Evolutionary conservation across 768 basidiomycete species (phyloP), one percentile per base, ranked within the genome.

Genomic region (Rhizopogon vesiculosus): DNA sequence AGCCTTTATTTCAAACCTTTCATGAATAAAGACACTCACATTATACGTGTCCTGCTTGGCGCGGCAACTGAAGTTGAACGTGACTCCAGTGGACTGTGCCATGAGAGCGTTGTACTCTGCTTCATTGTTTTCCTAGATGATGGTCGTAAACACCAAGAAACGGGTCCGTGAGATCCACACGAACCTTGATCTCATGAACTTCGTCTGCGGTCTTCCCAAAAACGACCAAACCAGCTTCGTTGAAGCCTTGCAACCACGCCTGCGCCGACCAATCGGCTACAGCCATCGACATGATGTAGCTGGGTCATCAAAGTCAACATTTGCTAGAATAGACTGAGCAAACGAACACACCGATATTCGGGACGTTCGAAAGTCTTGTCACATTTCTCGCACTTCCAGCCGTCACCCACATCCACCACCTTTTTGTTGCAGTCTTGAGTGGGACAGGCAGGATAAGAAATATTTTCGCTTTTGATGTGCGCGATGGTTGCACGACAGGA

Each of bases 301-400:
- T 90, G 55, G 25, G 40, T 28, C 29, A 55, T 18, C 1, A 33
- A 45, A 42, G 61, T 56, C 45, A 56, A 41, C 5, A 55, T 41
- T 39, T 13, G 19, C 12, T 13, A 51, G 12, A 42, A 29, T 45
- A 19, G 15, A 33, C 28, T 10, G 7, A 45, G 9, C 12, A 15
- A 48, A 48, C 7, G 3, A 3, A 76, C 83, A 58, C 61, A 95
- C 95, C 95, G 80, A 66, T 93, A 80, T 60, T 91, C 83, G 3
- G 96, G 94, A 33, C 78, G 74, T 1, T 79, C 76, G 63, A 81
- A 89, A 25, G 70, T 80, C 67, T 79, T 82, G 51, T 89, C 83
- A 67, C 96, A 98, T 71, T 94, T 98, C 67, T 98, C 97, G 69
- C 97, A 98, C 44, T 82, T 74, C 93, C 93, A 98, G n/a, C 76